phyloP scores from a whole-genome alignment of 441 rosid species.

The Sinapis alba region DNA sequence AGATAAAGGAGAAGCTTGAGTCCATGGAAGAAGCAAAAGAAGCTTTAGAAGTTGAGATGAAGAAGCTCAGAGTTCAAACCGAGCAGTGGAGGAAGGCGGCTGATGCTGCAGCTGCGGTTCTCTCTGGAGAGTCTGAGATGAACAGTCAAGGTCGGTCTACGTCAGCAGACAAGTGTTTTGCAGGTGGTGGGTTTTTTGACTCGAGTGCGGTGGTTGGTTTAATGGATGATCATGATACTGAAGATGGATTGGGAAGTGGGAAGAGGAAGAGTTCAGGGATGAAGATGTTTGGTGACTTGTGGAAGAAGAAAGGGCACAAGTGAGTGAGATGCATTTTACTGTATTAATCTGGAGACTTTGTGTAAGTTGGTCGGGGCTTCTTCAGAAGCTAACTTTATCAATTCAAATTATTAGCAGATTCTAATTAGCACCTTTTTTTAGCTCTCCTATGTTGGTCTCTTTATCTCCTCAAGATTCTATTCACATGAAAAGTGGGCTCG shows the following conservation, averaged over 20 bases:
- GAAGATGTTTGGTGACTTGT: conserved; percentile 83
- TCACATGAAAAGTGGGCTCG: too few relatives aligned
- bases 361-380: neutral
- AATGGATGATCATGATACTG: conserved; percentile 65
- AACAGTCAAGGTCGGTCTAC: conserved; percentile 65
- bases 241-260: conserved; percentile 69
- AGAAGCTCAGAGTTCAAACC: conserved; percentile 82
- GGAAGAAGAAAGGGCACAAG: conserved; percentile 85
- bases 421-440: conserved; percentile 53
- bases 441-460: conserved; percentile 91
- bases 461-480: too few relatives aligned
- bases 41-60: conserved; percentile 78
- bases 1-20: conserved; percentile 60
- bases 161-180: conserved; percentile 76
- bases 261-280: conserved; percentile 81
- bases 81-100: conserved; percentile 98
- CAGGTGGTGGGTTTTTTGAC: conserved; percentile 64
- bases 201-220: conserved; percentile 51
- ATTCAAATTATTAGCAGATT: neutral
- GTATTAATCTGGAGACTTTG: conserved; percentile 23
- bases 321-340: conserved; percentile 38
- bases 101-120: conserved; percentile 91
- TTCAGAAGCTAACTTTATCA: neutral
- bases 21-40: conserved; percentile 60
- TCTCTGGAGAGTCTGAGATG: conserved; percentile 68